Base-by-base conservation (phyloP, 2,329 filamentous ascomycete genomes). In the Botrytis medusae region DNA sequence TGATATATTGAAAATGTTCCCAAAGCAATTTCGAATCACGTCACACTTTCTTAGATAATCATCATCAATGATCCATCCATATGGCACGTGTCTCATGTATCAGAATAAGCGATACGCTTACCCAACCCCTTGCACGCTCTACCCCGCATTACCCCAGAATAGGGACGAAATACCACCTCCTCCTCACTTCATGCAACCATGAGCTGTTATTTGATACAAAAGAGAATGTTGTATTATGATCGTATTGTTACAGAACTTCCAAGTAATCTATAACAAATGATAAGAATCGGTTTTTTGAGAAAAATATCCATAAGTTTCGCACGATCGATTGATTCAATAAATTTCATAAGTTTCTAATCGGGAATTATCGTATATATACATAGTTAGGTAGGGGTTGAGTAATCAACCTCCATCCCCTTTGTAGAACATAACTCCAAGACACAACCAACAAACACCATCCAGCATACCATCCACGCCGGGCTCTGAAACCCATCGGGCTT, bases 171-270 rank as follows among this genome's bases (percentile, higher is more conserved):
- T n/a, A 68, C 32, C 8, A 20, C 65, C 20, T 29, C 48, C 44
- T 71, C 42, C 42, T 62, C 42, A 32, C 20, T 62, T 62, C 22
- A 71, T 71, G 57, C 68, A 62, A 61, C 18, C 25, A 71, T 71
- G 57, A 14, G 32, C 54, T 71, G 68, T 62, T 71, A 62, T 40
- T 20, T 34, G 29, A 14, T 29, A 14, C 18, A 32, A 44, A n/a
- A 8, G 48, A 29, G 6, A 8, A 62, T 16, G 2, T 1, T n/a
- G 25, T 54, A 3, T n/a, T 51, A 5, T 25, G 1, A 3, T 18
- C 40, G 18, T 59, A 34, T 8, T 59, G 8, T 22, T 60, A 14
- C 20, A 7, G 32, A 25, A 60, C 32, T 25, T 12, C 29, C 29
- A 34, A 34, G 12, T 18, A 57, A 22, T 9, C 16, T 6, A 2